Percentiles rank a stretch among this genome's conserved stretches.
Conservation (phyloP, 208 protist species). For the Trypanosoma congolense region DNA sequence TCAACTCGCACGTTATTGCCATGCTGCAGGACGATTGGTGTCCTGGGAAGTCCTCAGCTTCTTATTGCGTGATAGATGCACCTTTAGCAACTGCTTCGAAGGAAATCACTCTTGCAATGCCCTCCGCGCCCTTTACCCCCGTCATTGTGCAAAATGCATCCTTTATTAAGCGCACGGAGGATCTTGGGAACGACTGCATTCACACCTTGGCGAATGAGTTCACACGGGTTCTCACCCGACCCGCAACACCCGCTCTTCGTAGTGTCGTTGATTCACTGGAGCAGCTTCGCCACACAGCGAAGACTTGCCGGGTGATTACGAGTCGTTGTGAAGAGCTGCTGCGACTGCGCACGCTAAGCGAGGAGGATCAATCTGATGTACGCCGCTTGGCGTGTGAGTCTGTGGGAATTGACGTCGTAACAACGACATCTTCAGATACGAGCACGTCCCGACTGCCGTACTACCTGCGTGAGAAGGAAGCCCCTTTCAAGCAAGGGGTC, state of each 20-base stretch:
- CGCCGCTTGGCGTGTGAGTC: slow-evolving; percentile 7
- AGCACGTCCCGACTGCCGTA: slow-evolving; percentile 33
- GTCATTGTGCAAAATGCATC: slow-evolving; percentile 55
- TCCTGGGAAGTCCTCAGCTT: slow-evolving; percentile 12
- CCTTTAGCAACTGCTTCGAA: slow-evolving; percentile 33
- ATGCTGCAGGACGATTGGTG: slow-evolving; percentile 16
- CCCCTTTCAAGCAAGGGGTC: slow-evolving; percentile 19
- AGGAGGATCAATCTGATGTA: slow-evolving; percentile 14
- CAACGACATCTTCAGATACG: too few relatives aligned
- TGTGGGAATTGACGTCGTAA: slow-evolving; percentile 4
- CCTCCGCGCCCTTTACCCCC: slow-evolving; percentile 22
- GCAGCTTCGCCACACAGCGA: slow-evolving; percentile 5
- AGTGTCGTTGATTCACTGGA: slow-evolving; percentile 12
- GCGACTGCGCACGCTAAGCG: slow-evolving; percentile 14
- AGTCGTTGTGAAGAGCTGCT: slow-evolving; percentile 16
- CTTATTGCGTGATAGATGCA: slow-evolving; percentile 56
- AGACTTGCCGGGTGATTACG: not conserved
- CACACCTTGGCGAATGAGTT: slow-evolving; percentile 73
- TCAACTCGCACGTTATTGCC: slow-evolving; percentile 39
- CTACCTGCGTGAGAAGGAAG: slow-evolving; percentile 33
- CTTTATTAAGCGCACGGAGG: slow-evolving; percentile 40
- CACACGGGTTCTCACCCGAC: slow-evolving; percentile 33
- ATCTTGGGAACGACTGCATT: slow-evolving; percentile 58
- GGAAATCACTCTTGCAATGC: slow-evolving; percentile 32
- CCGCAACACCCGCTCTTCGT: slow-evolving; percentile 13